Base-by-base conservation (phyloP, 495 filamentous ascomycete species). In the Talaromyces liani region DNA sequence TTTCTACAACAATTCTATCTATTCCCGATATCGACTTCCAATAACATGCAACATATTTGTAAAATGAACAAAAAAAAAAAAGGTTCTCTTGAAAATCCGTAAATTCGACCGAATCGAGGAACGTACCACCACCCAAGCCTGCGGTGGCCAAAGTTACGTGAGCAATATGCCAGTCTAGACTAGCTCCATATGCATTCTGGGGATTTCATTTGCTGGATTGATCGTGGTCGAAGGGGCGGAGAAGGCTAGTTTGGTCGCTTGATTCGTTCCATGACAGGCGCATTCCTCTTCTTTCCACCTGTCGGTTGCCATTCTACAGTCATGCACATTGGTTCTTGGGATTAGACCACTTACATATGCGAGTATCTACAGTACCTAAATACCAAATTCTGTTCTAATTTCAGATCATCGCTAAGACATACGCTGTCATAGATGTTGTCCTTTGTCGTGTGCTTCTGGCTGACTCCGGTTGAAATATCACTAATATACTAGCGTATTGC, bases 121-220 rank as follows among this genome's bases (percentile, higher is more conserved):
- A 49, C 16, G 18, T 20, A 20, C n/a, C 18, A 49, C 45, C 45
- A 45, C 41, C 4, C 41, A n/a, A 27, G 51, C 24, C 20, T 54
- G 51, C 51, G 53, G 53, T 56, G 53, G 53, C 53, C 53, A 56
- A 56, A 56, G 24, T 56, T 29, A 29, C 22, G 22, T 56, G 27
- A 22, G 45, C 45, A 6, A 20, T 49, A 6, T 25, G 53, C 27
- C 53, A 56, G 53, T 56, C 53, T 56, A 56, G 22, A 56, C 22
- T 56, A 56, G 53, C 53, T 6, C 10, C 53, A 27, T 12, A 56
- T 56, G 53, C 22, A 6, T 29, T 56, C 12, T 14, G 20, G 53
- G 4, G 53, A 27, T 22, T 56, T 24, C 29, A 56, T 56, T 56
- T 7, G 53, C 22, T 24, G 24, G 53, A 22, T 56, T 2, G 53